Base-by-base conservation (phyloP, 2,329 filamentous ascomycete genomes). In the Bipolaris gigantea region DNA sequence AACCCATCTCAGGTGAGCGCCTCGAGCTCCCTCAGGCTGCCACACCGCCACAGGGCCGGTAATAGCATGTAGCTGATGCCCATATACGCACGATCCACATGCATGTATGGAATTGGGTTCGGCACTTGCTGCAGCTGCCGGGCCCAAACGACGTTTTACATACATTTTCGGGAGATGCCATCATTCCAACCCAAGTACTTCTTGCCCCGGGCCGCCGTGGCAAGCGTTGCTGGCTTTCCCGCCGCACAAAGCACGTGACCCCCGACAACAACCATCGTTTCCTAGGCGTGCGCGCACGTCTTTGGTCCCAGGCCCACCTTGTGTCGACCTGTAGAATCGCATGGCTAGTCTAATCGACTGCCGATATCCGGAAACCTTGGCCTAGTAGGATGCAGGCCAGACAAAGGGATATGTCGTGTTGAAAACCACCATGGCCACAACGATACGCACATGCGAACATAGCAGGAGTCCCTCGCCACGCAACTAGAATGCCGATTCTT, bases 61-160 rank as follows among this genome's bases (percentile, higher is more conserved):
- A 11, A 30, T 4, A 4, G 27, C 27, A 30, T 30, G 27, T 30
- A 30, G 5, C 4, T 30, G 27, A 30, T 13, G 27, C 10, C 13
- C 27, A 11, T 30, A 11, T 11, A 30, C 27, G 27, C 27, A 30
- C 13, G 27, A 30, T 23, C 8, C 19, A 56, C 11, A 36, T 36
- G 16, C 19, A 18, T 18, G 16, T 16, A 18, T 18, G 16, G 8
- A 18, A 36, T 36, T 30, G 27, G 27, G 27, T 11, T 13, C 10
- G 27, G 27, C 27, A 30, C 27, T 30, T 55, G 53, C 48, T 58
- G 46, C 53, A 55, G 51, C 57, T 55, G 56, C 42, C 52, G 48
- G 46, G n/a, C 41, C 52, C 48, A 41, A 63, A 62, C 64, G 62
- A 61, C 64, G 61, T 16, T 50, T 40, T 30, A 30, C 27, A 30